Base-by-base conservation (phyloP, 176 grass and related monocot genomes). In the Thinopyrum elongatum region DNA sequence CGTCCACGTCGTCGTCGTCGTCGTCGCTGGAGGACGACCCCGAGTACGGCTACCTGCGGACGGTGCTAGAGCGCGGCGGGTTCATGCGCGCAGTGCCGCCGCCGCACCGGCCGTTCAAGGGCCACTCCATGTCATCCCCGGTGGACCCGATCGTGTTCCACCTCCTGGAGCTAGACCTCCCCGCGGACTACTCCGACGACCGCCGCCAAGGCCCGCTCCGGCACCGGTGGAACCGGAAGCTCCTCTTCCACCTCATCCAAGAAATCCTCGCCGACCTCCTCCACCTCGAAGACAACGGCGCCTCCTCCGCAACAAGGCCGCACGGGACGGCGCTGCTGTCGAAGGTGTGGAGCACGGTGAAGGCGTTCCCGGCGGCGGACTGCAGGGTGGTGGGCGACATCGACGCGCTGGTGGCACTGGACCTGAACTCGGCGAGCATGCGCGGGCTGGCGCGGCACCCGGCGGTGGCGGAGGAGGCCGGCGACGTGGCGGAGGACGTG, bases 121-220 rank as follows among this genome's bases (percentile, higher is more conserved):
- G 80, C 3, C 77, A 70, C 7, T 81, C 89, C 0, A 3, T 28
- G 28, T 28, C 81, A 2, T 49, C 68, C 10, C 91, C 90, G 0
- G 74, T 99, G 26, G 94, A 96, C 72, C 97, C 94, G 30, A 82
- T 91, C 67, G 62, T 96, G 2, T 99, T 99, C 92, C 97, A 96
- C 77, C 92, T 90, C 3, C 89, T 99, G 59, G 97, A 99, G 85
- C 81, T 94, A 0, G 94, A 91, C 55, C 85, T 94, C 4, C 92
- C 90, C 0, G 75, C 41, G 3, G 77, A 87, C 10, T 44, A 86
- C 53, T 1, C 19, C 2, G 16, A 1, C 16, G 11, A 47, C 46
- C 46, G 27, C 27, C 47, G 58, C 1, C 82, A 84, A 17, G 89
- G 92, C 3, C 10, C 84, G 0, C 77, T 97, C 10, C 72, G 92